Evolutionary conservation across 1,284 basidiomycete species (phyloP).

Genomic region (Sanguinoderma infundibulare): DNA sequence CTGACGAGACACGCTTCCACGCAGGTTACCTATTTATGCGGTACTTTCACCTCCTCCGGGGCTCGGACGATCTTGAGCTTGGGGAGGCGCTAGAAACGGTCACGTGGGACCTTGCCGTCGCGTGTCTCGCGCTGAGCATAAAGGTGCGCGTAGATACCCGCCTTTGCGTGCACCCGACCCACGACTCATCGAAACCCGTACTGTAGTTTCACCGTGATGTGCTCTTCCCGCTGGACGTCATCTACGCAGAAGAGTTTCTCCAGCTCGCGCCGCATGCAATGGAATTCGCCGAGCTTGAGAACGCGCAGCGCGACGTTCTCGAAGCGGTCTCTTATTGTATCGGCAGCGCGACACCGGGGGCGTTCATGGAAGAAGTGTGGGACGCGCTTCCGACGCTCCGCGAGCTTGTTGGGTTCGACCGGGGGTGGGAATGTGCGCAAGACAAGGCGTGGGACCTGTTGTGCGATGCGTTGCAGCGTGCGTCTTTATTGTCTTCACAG

Average conservation of each 20-base stretch:
- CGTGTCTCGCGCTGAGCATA: constrained; percentile 58
- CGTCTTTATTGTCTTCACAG: constrained; percentile 1
- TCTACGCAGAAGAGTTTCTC: constrained; percentile 54
- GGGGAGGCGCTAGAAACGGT: constrained; percentile 42
- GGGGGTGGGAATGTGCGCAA: constrained; percentile 50
- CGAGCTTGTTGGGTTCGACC: constrained; percentile 39
- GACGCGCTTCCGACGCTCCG: constrained; percentile 53
- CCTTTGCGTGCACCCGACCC: background rate
- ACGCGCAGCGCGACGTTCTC: constrained; percentile 62
- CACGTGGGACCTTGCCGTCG: constrained; percentile 59
- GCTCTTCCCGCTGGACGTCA: constrained; percentile 54
- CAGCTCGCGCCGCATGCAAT: constrained; percentile 49
- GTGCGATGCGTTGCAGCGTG: constrained; percentile 51
- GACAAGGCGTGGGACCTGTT: constrained; percentile 54
- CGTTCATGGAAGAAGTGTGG: constrained; percentile 63
- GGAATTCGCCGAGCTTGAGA: constrained; percentile 55
- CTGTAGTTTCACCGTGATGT: constrained; percentile 68
- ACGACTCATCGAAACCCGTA: background rate
- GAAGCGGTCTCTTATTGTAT: constrained; percentile 50
- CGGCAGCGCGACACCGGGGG: constrained; percentile 57
- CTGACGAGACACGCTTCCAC: constrained; percentile 62
- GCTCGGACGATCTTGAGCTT: constrained; percentile 11
- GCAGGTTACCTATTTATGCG: constrained; percentile 59
- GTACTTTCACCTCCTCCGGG: constrained; percentile 46
- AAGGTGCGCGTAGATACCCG: constrained; percentile 44